A percentile compares a stretch with the other conserved stretches of the same genome.
phyloP scores from a whole-genome alignment of 257 asterid genomes.

The Solanum paucissectum region DNA sequence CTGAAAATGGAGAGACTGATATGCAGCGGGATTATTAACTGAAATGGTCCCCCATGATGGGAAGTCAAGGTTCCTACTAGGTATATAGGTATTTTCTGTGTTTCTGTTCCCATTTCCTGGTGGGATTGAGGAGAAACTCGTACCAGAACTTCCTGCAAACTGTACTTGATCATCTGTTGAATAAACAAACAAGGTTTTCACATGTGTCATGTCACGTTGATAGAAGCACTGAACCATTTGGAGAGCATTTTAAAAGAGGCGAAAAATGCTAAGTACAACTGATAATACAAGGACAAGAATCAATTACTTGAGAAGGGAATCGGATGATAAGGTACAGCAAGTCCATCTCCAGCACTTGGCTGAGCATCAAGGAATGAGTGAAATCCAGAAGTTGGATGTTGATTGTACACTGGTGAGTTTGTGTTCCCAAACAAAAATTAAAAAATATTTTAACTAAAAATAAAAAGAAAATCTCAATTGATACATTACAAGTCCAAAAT shows the following conservation, averaged over 20 bases:
- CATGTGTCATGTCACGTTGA: constrained; percentile 3
- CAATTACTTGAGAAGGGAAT: constrained; percentile 22
- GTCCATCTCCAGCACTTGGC: constrained; percentile 18
- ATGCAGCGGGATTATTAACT: constrained; percentile 31
- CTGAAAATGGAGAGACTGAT: constrained; percentile 37
- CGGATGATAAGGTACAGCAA: constrained; percentile 17
- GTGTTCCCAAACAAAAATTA: background rate
- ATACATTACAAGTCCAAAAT: background rate
- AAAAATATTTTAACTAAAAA: background rate
- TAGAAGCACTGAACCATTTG: background rate
- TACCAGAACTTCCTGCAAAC: constrained; percentile 33
- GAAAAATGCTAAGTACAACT: background rate
- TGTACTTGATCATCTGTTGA: constrained; percentile 50
- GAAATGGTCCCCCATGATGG: constrained; percentile 47
- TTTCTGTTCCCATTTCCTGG: constrained; percentile 23
- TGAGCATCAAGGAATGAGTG: constrained; percentile 23
- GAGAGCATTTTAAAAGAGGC: background rate
- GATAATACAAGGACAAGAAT: background rate
- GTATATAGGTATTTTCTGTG: constrained; percentile 22
- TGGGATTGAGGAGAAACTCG: constrained; percentile 23
- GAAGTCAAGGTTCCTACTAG: constrained; percentile 28
- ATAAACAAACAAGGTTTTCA: background rate
- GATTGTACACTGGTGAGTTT: constrained; percentile 52
- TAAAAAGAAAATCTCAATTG: constrained; percentile 6
- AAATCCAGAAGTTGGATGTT: constrained; percentile 51